Base-by-base conservation (phyloP, 1,284 basidiomycete species). In the Tylopilus orsonianus region DNA sequence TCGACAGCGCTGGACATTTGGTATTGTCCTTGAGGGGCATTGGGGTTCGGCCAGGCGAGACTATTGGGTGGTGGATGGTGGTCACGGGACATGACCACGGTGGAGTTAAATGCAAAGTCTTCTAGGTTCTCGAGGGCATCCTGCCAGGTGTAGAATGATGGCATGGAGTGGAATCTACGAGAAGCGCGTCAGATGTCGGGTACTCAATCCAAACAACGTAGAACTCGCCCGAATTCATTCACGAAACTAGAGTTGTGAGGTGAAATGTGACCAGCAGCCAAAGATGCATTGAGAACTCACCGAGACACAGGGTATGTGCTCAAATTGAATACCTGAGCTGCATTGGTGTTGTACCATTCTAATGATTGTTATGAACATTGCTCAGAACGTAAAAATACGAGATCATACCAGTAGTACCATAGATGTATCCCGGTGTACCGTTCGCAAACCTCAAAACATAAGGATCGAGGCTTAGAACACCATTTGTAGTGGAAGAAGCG, bases 71-170 rank as follows among this genome's bases (percentile, higher is more conserved):
- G 79, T 7, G 75, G 75, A 54, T 82, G 80, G 54, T 84, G 82
- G 53, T 83, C 77, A 29, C 81, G 73, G 3, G 80, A 79, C 47
- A 73, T 69, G 3, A 83, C 78, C 5, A 79, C 76, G 0, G 75
- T 77, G 0, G 79, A 81, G 61, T 84, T 82, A 69, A 84, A 81
- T 10, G 68, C 68, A 62, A 79, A 83, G 54, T 79, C 78, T 10
- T 72, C 72, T 0, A 73, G 69, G 4, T 72, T 73, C 13, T 66
- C 56, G 14, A 85, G 73, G 1, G 80, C 78, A 54, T 82, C 77
- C 58, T 83, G 74, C 76, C 81, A 82, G 45, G 72, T 77, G 55
- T 80, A 80, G 63, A 84, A 79, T 0, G 79, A 83, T 0, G 82
- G 80, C 74, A 83, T 78, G 0, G 81, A 82, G 58, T 82, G 82